phyloP scores from a whole-genome alignment of 257 asterid species.

The Lavandula angustifolia region DNA sequence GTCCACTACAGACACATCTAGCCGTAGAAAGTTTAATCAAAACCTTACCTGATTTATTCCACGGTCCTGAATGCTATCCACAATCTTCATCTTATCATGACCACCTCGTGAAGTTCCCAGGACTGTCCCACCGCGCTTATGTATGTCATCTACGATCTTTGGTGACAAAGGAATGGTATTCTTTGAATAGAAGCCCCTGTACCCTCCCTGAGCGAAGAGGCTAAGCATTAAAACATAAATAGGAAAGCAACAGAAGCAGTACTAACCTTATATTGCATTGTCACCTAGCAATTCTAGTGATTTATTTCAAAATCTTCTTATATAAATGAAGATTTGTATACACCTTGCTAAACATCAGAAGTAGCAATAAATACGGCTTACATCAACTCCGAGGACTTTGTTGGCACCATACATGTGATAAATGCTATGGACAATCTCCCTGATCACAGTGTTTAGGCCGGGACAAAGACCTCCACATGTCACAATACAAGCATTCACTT shows the following conservation, averaged over 20 bases:
- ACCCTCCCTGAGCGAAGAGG: constrained; percentile 52
- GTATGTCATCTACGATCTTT: constrained; percentile 74
- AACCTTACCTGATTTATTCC: constrained; percentile 80
- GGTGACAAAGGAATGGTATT: constrained; percentile 50
- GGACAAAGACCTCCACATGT: constrained; percentile 83
- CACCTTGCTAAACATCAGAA: constrained; percentile 23
- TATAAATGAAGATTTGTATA: too few species aligned
- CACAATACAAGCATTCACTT: constrained; percentile 69
- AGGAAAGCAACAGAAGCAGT: background rate
- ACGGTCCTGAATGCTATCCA: constrained; percentile 93
- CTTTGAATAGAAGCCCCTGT: constrained; percentile 57
- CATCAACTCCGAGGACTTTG: constrained; percentile 60
- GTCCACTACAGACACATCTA: constrained; percentile 25
- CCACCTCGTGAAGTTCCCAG: constrained; percentile 96
- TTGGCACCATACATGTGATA: constrained; percentile 62
- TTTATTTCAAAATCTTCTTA: too few species aligned
- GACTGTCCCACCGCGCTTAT: constrained; percentile 95
- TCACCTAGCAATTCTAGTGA: background rate
- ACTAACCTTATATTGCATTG: too few species aligned
- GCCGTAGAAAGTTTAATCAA: constrained; percentile 13
- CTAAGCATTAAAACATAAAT: constrained; percentile 14
- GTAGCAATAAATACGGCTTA: constrained; percentile 36
- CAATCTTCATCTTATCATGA: constrained; percentile 84
- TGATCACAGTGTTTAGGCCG: constrained; percentile 70
- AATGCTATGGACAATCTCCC: constrained; percentile 73